Evolutionary conservation across 208 protist species (phyloP), one percentile per base, ranked within the genome.

Genomic region (Trypanosoma platydactyli): DNA sequence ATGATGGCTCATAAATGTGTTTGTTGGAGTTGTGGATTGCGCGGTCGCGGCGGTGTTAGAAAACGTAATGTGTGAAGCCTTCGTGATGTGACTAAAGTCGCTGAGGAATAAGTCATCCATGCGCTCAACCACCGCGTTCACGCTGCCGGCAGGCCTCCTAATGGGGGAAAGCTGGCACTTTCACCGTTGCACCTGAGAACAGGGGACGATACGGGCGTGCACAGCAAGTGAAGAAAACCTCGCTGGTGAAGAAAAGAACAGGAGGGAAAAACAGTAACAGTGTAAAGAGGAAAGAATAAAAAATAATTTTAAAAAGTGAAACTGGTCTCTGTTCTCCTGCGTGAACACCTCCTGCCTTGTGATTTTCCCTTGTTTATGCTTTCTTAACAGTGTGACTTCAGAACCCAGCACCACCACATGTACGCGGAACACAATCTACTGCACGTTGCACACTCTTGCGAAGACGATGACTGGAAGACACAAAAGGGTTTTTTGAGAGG

Each of bases 81-180:
- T 48, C 41, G 63, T 24, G 22, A 70, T 56, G 24, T 63, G 55
- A 20, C 46, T 56, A 52, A 70, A 70, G n/a, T 70, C 64, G 29
- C 35, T 40, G 25, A 15, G 15, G 1, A 45, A 24, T 16, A 55
- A 45, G 22, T 30, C 13, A 4, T 22, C 22, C 5, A 15, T 44
- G 30, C 30, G 16, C 4, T 70, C 55, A 16, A 18, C 24, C 4
- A 12, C 9, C 9, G 29, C 45, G 20, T 1, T 6, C 49, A 11
- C 46, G 30, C 22, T 45, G 49, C 13, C 12, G 20, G 33, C 13
- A 24, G 11, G 22, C 2, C 30, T 18, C 46, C 42, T 38, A 12
- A 51, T 27, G 15, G 9, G 49, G 38, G 5, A 18, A 57, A 1
- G 24, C 7, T 38, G 33, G 30, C 22, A 25, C 44, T 13, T 64